Conservation (phyloP, 805 yeast species). For the Schizosaccharomyces pombe region DNA sequence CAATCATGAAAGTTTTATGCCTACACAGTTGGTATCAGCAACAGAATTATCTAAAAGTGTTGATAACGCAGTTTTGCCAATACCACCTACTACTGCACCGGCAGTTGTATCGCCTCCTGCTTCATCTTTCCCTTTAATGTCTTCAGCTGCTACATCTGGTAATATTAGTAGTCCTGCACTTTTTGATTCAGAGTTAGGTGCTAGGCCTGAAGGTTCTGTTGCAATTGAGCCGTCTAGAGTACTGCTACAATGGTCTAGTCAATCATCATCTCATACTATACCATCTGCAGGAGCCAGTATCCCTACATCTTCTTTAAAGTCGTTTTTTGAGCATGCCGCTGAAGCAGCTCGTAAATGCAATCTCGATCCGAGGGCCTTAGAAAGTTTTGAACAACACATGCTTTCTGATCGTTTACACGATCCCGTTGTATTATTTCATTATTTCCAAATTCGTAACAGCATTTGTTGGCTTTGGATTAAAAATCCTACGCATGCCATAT, state of each 20-base stretch:
- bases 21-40: background rate
- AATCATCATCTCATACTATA: background rate
- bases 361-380: background rate
- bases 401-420: background rate
- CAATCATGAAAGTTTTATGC: background rate
- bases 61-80: background rate
- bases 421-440: slow-evolving; percentile 6
- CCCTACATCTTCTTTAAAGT: background rate
- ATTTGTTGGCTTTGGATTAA: slow-evolving; percentile 21
- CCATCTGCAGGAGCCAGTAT: background rate
- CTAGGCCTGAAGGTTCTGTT: background rate
- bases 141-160: background rate
- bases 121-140: background rate
- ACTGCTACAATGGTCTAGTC: background rate
- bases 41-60: background rate
- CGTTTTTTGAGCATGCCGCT: background rate
- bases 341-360: background rate
- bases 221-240: background rate
- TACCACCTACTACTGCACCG: background rate
- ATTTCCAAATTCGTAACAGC: slow-evolving; percentile 21
- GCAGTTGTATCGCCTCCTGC: background rate
- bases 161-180: background rate
- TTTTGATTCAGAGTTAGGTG: background rate
- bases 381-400: background rate
- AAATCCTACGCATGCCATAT: slow-evolving; percentile 20